phyloP scores from a whole-genome alignment of 2,329 filamentous ascomycete species.

The Scleromitrula shiraiana region DNA sequence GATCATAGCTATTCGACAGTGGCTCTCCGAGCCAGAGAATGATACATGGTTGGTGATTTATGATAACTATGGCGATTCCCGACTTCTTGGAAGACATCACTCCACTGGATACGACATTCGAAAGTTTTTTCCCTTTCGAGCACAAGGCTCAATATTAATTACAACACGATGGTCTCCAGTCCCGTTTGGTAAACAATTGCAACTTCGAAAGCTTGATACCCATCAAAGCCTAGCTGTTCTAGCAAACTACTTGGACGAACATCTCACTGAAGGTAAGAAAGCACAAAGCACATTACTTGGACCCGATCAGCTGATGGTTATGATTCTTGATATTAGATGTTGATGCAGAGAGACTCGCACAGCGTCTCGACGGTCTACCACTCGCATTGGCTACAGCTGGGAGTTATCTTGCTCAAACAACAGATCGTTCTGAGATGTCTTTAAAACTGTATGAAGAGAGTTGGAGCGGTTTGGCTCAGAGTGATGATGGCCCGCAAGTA shows the following conservation, averaged over 20 bases:
- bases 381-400: neutral
- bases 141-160: neutral
- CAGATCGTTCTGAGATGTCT: neutral
- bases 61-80: neutral
- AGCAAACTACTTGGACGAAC: neutral
- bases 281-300: neutral
- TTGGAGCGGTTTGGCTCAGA: neutral
- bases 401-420: neutral
- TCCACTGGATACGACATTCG: neutral
- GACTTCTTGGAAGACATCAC: neutral
- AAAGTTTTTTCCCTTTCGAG: neutral
- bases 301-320: neutral
- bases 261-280: neutral
- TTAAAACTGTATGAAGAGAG: neutral
- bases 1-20: neutral
- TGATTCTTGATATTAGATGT: neutral
- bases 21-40: neutral
- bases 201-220: neutral
- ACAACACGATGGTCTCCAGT: neutral
- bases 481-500: neutral
- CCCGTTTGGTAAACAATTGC: neutral
- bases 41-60: neutral
- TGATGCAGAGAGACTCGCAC: neutral
- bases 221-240: neutral
- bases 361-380: neutral